Base-by-base conservation (phyloP, 768 basidiomycete genomes). In the Phylloporus sp. region DNA sequence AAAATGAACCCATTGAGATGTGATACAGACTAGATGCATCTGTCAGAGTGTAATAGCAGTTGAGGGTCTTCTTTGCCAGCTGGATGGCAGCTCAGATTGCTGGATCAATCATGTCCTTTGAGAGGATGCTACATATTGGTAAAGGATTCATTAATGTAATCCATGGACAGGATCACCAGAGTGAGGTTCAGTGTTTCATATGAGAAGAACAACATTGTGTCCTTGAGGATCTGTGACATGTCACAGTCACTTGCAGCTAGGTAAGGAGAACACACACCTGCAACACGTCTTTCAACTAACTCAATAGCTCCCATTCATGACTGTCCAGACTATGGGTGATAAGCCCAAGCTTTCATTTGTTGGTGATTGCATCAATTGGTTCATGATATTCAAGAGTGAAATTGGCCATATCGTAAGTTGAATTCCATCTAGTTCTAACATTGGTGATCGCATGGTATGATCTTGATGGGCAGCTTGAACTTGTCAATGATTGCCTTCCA, bases 261-360 rank as follows among this genome's bases (percentile, higher is more conserved):
- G 35, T 35, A 16, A 35, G 35, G 15, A 35, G 9, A 35, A 35
- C 35, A 35, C 16, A 15, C 31, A 32, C 31, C 31, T 32, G 5
- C 10, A 32, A 11, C 10, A 11, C 10, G 31, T 32, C 31, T 32
- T 13, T 32, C 31, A 32, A 32, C 31, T 32, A 13, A 32, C 31
- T 11, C 1, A 65, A 56, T 13, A 75, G 53, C 4, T 32, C 39
- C 75, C 76, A 77, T 47, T 76, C 69, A 0, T 39, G 24, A 11
- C 31, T 32, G 31, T 32, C 31, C 5, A 32, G 31, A 11, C 31
- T 32, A 32, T 11, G 10, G 31, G 6, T 13, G 15, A 11, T 32
- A 32, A 32, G 31, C 31, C 31, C 31, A 32, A 32, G 31, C 31
- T 32, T 32, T 11, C 15, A 13, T 11, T 32, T 32, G 10, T 32